A percentile compares a stretch with the other conserved stretches of the same genome.
These are phyloP conservation scores for Sugiyamaella castrensis DNA, from an alignment of 1,139 yeast genomes.

Conservation along the genomic window DNA sequence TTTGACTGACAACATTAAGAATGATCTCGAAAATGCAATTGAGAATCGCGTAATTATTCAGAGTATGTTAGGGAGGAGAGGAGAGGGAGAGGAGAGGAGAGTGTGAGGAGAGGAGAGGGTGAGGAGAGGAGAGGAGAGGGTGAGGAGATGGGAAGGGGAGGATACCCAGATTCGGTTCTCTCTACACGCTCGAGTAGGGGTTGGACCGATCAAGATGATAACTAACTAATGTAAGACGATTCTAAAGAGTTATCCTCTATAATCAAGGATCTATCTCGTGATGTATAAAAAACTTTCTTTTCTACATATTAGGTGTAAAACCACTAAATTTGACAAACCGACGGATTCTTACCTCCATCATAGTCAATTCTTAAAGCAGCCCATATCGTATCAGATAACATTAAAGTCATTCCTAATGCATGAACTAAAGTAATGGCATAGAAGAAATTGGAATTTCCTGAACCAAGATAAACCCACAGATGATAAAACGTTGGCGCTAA, in stretches of 20 bases:
- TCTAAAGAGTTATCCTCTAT: conserved; percentile 1
- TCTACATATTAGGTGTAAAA: not conserved
- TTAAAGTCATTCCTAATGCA: conserved; percentile 65
- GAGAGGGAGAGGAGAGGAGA: not conserved
- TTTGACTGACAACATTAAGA: conserved; percentile 29
- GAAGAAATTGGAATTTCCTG: conserved; percentile 94
- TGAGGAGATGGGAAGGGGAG: not conserved
- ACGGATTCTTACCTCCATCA: conserved; percentile 44
- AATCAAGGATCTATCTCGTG: conserved; percentile 4
- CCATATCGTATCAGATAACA: conserved; percentile 80
- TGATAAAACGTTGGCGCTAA: conserved; percentile 89
- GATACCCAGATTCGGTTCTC: too few species aligned
- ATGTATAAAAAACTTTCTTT: not conserved
- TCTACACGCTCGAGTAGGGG: too few species aligned
- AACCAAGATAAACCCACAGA: conserved; percentile 91
- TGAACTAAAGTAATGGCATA: conserved; percentile 88
- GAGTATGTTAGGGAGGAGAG: conserved; percentile 8
- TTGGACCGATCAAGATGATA: too few species aligned
- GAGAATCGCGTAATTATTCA: conserved; percentile 25
- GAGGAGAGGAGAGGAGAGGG: too few species aligned
- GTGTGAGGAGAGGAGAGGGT: too few species aligned
- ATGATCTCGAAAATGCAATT: conserved; percentile 24
- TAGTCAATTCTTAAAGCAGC: conserved; percentile 71
- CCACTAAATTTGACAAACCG: conserved; percentile 27
- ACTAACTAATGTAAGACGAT: not conserved